These are phyloP conservation scores for Solanum hybrid DNA, from an alignment of 305 asterid genomes.

Conservation along the genomic window DNA sequence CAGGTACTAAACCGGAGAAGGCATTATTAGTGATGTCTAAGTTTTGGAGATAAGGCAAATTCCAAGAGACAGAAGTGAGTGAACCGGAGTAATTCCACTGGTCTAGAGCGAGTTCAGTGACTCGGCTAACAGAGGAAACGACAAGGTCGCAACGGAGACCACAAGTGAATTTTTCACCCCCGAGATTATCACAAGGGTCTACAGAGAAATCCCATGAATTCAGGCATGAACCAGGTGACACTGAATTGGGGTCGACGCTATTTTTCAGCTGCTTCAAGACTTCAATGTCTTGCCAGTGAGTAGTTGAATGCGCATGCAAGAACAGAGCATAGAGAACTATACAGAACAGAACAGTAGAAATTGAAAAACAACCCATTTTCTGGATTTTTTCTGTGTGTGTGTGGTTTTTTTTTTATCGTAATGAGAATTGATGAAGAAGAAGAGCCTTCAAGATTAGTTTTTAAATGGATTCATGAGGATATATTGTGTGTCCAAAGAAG, in stretches of 20 bases:
- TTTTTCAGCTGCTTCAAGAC: constrained; percentile 49
- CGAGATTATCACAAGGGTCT: constrained; percentile 66
- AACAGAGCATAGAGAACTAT: neutral
- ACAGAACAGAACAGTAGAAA: neutral
- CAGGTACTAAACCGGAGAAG: constrained; percentile 55
- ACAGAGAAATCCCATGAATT: constrained; percentile 60
- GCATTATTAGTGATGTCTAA: constrained; percentile 52
- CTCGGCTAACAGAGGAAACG: constrained; percentile 17
- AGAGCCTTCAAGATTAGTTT: neutral
- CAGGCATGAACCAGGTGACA: constrained; percentile 49
- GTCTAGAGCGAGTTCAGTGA: constrained; percentile 76
- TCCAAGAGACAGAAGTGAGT: constrained; percentile 32
- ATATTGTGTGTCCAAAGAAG: neutral
- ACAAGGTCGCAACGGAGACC: constrained; percentile 72
- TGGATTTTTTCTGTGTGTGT: neutral
- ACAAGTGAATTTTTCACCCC: constrained; percentile 55
- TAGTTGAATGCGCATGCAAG: constrained; percentile 31
- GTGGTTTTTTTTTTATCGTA: neutral
- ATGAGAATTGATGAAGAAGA: neutral
- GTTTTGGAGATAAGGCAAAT: constrained; percentile 41
- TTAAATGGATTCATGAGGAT: neutral
- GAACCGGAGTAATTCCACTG: constrained; percentile 55
- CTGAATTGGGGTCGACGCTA: constrained; percentile 32
- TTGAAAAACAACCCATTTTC: neutral
- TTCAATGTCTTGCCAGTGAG: constrained; percentile 52